Evolutionary conservation across 2,329 filamentous ascomycete genomes (phyloP).

Genomic region (Exophiala sp.): DNA sequence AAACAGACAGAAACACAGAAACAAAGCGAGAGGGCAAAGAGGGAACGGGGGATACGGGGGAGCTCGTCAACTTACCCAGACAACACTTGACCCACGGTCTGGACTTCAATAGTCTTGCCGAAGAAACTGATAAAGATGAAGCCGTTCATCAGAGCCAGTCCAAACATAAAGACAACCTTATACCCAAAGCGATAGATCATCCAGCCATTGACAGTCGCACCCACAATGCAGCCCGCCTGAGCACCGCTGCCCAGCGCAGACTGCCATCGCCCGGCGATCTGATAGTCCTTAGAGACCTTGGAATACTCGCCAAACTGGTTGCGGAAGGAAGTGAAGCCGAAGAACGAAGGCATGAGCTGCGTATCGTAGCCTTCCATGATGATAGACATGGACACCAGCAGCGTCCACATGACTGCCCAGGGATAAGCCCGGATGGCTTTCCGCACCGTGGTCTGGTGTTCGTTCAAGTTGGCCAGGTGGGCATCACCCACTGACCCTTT

Average conservation of each 20-base stretch:
- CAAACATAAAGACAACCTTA: constrained; percentile 57
- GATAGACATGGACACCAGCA: constrained; percentile 15
- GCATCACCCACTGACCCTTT: no score
- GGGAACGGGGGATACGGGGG: no score
- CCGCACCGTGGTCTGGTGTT: constrained; percentile 30
- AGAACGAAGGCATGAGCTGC: constrained; percentile 29
- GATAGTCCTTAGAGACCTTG: constrained; percentile 34
- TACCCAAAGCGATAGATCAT: constrained; percentile 64
- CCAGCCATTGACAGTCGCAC: constrained; percentile 37
- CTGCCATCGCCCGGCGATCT: constrained; percentile 53
- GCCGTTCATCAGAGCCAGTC: constrained; percentile 48
- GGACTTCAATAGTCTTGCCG: constrained; percentile 52
- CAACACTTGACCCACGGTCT: constrained; percentile 57
- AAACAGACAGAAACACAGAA: no score
- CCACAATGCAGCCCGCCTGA: constrained; percentile 59
- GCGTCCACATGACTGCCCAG: constrained; percentile 35
- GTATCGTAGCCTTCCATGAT: constrained; percentile 32
- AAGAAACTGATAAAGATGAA: constrained; percentile 63
- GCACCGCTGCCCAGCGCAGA: constrained; percentile 53
- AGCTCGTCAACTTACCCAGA: no score
- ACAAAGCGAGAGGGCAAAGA: no score
- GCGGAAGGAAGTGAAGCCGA: constrained; percentile 34
- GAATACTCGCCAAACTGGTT: background rate
- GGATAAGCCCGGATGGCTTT: constrained; percentile 25
- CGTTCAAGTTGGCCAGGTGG: no score